Evolutionary conservation across 495 filamentous ascomycete genomes (phyloP), one percentile per base, ranked within the genome.

Genomic region (Geoglossum glabrum): DNA sequence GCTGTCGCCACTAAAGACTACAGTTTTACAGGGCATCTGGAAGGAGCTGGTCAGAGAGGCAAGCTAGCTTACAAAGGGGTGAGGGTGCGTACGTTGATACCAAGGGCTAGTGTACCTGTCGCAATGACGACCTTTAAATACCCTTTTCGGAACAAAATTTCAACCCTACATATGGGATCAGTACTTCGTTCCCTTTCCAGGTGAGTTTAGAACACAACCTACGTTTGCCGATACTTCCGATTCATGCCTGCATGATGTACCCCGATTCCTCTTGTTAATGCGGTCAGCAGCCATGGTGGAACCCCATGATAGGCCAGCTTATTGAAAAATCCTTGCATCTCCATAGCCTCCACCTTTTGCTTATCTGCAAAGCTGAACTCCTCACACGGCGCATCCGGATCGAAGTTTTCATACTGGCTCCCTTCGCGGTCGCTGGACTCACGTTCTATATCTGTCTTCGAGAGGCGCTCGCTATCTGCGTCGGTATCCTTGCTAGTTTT

Each of bases 211-310:
- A 28, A 36, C 46, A 31, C 15, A 31, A 61, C 65, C 54, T 67
- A 76, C 58, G 76, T 67, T 61, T 87, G 81, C 50, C 86, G 77
- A 63, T 87, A 89, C 57, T 79, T 76, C 51, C 84, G 72, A 63
- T 87, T 87, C 79, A 89, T 77, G 63, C 85, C 85, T 28, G 84
- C 72, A 64, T 90, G 85, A 70, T 90, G 85, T 28, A 88, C 73
- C 21, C 83, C 85, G 55, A 89, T 74, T 7, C 85, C 85, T 55
- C 85, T 68, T 47, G 68, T 69, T 28, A 90, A 64, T 0, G 76
- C 77, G 4, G 73, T 65, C 30, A 82, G 69, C 25, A 86, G 66
- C 60, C 72, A 70, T 36, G 69, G 57, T 8, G 63, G 61, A 19
- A 83, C 66, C 1, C 70, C 64, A 25, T 75, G 73, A 19, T 63